These are phyloP conservation scores for Tympanopsis confertula DNA, from an alignment of 2,329 filamentous ascomycete genomes.

Conservation along the genomic window DNA sequence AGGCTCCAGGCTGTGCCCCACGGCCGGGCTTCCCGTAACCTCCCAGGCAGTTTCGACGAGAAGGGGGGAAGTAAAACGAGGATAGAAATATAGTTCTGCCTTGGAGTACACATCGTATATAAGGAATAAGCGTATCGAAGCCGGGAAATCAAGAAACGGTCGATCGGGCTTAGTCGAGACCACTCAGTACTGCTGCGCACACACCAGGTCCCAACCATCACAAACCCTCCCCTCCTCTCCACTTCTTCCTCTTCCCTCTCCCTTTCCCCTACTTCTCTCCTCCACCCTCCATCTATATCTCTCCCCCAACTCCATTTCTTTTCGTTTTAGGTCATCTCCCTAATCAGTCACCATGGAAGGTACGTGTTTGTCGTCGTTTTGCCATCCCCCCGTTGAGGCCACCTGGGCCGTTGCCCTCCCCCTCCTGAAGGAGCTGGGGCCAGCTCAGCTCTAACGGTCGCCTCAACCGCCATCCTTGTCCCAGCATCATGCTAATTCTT, in stretches of 20 bases:
- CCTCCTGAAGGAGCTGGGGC: no score
- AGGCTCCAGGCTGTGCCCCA: no score
- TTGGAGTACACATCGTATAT: no score
- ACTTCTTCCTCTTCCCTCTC: constrained; percentile 23
- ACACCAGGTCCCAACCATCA: constrained; percentile 16
- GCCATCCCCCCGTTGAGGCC: no score
- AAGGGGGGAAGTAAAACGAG: no score
- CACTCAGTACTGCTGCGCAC: constrained; percentile 18
- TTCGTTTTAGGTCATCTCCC: constrained; percentile 5
- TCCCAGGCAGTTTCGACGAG: no score
- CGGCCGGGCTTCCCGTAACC: no score
- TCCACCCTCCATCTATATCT: constrained; percentile 7
- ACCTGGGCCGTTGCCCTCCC: no score
- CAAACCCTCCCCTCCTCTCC: constrained; percentile 23
- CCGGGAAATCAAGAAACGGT: no score
- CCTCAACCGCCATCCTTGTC: background rate
- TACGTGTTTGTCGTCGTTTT: constrained; percentile 28
- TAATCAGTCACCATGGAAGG: constrained; percentile 48
- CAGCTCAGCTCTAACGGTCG: no score
- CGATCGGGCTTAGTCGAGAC: constrained; percentile 18
- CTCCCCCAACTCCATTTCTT: constrained; percentile 5
- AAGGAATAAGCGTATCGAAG: no score
- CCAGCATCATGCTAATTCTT: constrained; percentile 25
- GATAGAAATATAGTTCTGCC: no score
- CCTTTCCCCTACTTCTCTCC: constrained; percentile 14